Evolutionary conservation across 2,329 filamentous ascomycete species (phyloP).

Genomic region (Penicillium freii): DNA sequence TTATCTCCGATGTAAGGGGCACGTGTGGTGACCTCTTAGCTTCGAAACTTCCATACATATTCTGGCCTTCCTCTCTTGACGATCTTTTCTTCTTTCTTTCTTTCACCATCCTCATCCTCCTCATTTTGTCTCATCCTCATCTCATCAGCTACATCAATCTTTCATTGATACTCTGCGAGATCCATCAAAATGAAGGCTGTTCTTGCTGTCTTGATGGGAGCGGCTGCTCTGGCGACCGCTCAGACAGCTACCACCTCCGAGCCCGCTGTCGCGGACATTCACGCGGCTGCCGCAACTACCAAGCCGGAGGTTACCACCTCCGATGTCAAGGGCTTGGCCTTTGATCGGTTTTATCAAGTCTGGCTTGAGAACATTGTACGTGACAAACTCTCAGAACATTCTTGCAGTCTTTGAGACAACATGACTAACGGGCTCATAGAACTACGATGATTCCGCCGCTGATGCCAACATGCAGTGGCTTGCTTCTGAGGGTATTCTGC

Average conservation of each 20-base stretch:
- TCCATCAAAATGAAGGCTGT: conserved; percentile 46
- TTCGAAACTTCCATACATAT: not conserved
- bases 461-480: conserved; percentile 48
- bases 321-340: conserved; percentile 67
- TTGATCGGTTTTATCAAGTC: conserved; percentile 69
- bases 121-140: not conserved
- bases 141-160: not conserved
- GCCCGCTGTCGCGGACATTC: conserved; percentile 29
- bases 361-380: conserved; percentile 73
- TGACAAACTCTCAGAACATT: not conserved
- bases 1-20: not conserved
- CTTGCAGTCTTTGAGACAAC: not conserved
- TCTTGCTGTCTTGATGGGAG: conserved; percentile 22
- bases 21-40: not conserved
- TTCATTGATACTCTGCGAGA: not conserved
- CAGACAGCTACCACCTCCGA: conserved; percentile 28
- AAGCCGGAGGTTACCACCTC: conserved; percentile 60
- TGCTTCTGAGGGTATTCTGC: conserved; percentile 54
- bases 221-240: conserved; percentile 24
- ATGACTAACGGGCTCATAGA: conserved; percentile 24
- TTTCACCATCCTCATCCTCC: not conserved
- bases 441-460: conserved; percentile 61
- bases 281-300: conserved; percentile 52
- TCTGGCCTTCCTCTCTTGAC: not conserved
- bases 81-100: not conserved